These are phyloP conservation scores for Phaseolus lunatus DNA, from an alignment of 306 rosid genomes.

Conservation along the genomic window DNA sequence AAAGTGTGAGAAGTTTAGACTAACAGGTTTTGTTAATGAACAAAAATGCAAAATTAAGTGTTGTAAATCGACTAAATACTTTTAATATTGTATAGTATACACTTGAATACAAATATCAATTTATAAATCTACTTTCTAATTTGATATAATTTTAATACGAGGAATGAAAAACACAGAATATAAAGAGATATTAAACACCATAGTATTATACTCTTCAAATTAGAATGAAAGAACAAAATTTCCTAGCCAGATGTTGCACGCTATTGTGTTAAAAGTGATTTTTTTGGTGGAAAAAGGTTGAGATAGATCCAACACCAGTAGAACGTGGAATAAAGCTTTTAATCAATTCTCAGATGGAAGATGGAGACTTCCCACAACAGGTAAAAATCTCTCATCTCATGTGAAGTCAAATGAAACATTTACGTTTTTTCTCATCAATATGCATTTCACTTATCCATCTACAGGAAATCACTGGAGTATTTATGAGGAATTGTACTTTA, in stretches of 20 bases:
- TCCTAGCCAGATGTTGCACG: neutral
- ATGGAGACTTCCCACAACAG: conserved; percentile 79
- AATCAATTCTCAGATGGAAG: conserved; percentile 72
- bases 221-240: neutral
- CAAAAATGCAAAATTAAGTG: neutral
- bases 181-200: neutral
- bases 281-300: conserved; percentile 45
- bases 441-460: neutral
- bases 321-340: conserved; percentile 60
- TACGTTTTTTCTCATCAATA: neutral
- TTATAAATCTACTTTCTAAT: no score
- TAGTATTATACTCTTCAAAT: no score
- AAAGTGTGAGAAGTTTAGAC: neutral
- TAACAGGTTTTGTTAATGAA: neutral
- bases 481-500: conserved; percentile 57
- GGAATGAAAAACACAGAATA: neutral
- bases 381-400: conserved; percentile 26
- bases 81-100: no score
- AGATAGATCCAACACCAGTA: conserved; percentile 62
- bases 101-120: no score
- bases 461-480: conserved; percentile 65
- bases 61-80: no score
- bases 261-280: conserved; percentile 4
- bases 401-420: neutral
- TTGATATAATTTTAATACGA: no score